Percentiles rank a stretch among this genome's conserved stretches.
These are phyloP conservation scores for Bimuria novae-zelandiae DNA, from an alignment of 2,329 filamentous ascomycete species.

Conservation along the genomic window DNA sequence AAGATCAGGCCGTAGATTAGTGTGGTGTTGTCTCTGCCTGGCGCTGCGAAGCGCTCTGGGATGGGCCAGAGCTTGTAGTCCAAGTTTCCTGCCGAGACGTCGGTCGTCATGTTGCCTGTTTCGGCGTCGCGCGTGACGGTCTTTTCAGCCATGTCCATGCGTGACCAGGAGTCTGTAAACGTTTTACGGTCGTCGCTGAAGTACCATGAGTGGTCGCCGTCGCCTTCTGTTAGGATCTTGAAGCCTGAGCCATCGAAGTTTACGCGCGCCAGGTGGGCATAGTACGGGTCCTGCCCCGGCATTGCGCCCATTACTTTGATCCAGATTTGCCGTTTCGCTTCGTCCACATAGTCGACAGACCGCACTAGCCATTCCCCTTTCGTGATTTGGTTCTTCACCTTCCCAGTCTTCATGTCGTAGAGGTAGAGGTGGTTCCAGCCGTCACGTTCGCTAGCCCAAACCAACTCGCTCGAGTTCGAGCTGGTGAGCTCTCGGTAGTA, in stretches of 20 bases:
- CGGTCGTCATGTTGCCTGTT: constrained; percentile 22
- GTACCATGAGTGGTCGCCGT: constrained; percentile 27
- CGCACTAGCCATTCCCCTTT: constrained; percentile 45
- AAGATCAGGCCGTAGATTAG: constrained; percentile 33
- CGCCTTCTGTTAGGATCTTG: constrained; percentile 29
- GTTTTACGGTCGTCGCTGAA: constrained; percentile 20
- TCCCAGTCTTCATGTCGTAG: constrained; percentile 38
- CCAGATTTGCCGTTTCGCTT: constrained; percentile 26
- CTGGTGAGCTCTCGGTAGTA: constrained; percentile 18
- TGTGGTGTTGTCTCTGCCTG: constrained; percentile 30
- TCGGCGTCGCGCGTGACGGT: constrained; percentile 26
- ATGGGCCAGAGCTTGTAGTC: constrained; percentile 22
- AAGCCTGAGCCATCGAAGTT: constrained; percentile 34
- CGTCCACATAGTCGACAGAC: constrained; percentile 29
- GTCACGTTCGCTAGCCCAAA: constrained; percentile 33
- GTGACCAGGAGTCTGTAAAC: constrained; percentile 31
- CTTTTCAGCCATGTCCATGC: constrained; percentile 28
- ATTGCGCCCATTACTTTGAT: constrained; percentile 28
- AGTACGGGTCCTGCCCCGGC: constrained; percentile 28
- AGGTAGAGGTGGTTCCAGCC: constrained; percentile 38
- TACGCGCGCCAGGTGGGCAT: constrained; percentile 31
- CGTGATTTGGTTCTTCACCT: constrained; percentile 42
- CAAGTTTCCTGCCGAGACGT: constrained; percentile 22
- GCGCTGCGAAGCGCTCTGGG: constrained; percentile 29
- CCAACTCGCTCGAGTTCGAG: constrained; percentile 22